These are phyloP conservation scores for Clonostachys sp. DNA, from an alignment of 2,329 filamentous ascomycete species.

Conservation along the genomic window DNA sequence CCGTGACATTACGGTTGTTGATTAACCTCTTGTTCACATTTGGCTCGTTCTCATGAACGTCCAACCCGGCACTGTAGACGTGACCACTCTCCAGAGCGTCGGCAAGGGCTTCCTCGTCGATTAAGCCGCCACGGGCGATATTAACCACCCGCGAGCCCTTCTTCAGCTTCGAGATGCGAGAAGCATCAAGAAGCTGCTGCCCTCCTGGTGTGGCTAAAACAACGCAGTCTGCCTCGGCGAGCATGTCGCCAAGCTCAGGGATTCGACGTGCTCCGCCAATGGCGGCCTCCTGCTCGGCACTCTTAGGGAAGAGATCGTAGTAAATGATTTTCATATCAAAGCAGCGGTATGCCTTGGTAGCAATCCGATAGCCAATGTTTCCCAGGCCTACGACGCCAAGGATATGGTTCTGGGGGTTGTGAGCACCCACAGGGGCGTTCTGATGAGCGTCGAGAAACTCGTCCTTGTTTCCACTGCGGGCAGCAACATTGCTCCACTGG, in stretches of 20 bases:
- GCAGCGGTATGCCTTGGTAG: conserved; percentile 45
- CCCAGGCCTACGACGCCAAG: conserved; percentile 59
- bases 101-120: conserved; percentile 7
- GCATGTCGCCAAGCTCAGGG: conserved; percentile 35
- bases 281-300: conserved; percentile 30
- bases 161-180: conserved; percentile 43
- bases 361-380: conserved; percentile 47
- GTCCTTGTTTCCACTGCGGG: conserved; percentile 32
- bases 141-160: conserved; percentile 46
- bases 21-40: conserved; percentile 32
- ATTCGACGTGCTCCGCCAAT: conserved; percentile 40
- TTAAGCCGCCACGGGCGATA: conserved; percentile 21
- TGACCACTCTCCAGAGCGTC: conserved; percentile 7
- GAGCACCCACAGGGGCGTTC: conserved; percentile 44
- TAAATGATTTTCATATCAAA: conserved; percentile 56
- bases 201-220: conserved; percentile 44
- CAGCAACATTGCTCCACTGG: conserved; percentile 47
- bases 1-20: conserved; percentile 23
- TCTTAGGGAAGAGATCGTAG: conserved; percentile 37
- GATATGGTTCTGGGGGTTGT: conserved; percentile 47
- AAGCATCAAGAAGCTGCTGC: conserved; percentile 29
- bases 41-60: conserved; percentile 12
- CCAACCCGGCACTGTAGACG: conserved; percentile 6
- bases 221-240: conserved; percentile 41
- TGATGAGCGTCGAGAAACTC: conserved; percentile 49